Conservation (phyloP, 2,329 filamentous ascomycete genomes). For the Phymatotrichopsis omnivora region DNA sequence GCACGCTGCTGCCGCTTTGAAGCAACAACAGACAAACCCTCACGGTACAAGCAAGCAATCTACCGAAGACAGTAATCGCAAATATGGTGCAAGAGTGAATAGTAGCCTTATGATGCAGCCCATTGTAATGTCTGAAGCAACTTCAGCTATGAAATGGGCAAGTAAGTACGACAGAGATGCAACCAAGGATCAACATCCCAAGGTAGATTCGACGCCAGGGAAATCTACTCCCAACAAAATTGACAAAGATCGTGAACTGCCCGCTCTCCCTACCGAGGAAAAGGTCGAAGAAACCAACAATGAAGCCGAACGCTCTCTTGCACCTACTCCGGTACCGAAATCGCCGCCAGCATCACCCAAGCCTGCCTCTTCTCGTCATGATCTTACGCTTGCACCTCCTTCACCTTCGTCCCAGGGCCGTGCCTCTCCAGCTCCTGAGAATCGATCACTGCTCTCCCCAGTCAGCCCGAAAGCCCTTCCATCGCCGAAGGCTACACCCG, state of each 20-base stretch:
- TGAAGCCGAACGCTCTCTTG: conserved; percentile 17
- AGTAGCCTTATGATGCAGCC: conserved; percentile 85
- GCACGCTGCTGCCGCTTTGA: conserved; percentile 73
- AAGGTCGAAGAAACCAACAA: conserved; percentile 28
- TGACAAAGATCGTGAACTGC: conserved; percentile 32
- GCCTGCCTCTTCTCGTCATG: conserved; percentile 10
- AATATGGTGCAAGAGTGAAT: conserved; percentile 61
- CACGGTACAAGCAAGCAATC: conserved; percentile 37
- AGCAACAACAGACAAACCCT: conserved; percentile 52
- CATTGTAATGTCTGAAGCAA: conserved; percentile 73
- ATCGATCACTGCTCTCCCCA: conserved; percentile 16
- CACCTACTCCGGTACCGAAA: conserved; percentile 25
- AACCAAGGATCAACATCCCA: conserved; percentile 73
- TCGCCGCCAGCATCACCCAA: conserved; percentile 30
- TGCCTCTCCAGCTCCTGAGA: conserved; percentile 19
- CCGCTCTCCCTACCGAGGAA: conserved; percentile 34
- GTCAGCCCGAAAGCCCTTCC: conserved; percentile 5
- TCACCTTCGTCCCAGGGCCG: conserved; percentile 16
- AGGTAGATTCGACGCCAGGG: conserved; percentile 24
- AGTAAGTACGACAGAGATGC: conserved; percentile 86
- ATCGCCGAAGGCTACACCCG: conserved; percentile 16
- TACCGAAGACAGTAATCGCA: conserved; percentile 38
- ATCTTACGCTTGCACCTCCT: conserved; percentile 9
- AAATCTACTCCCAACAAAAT: conserved; percentile 27
- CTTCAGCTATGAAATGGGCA: conserved; percentile 93